Percentiles rank a stretch among this genome's conserved stretches.
Conservation (phyloP, 768 basidiomycete species). For the Stropharia rugosoannulata region DNA sequence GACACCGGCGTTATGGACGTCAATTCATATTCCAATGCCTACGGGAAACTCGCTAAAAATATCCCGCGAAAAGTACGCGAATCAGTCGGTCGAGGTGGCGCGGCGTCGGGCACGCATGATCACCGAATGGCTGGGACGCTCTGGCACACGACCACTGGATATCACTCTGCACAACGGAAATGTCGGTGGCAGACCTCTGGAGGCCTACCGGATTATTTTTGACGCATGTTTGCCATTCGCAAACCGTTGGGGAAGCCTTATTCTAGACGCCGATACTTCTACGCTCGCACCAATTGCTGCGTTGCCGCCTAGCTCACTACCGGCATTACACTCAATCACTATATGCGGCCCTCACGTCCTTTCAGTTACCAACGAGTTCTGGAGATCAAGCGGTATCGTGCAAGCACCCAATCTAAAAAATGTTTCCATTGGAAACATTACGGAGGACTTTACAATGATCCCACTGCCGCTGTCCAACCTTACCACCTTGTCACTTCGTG, state of each 20-base stretch:
- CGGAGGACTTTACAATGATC: slow-evolving; percentile 1
- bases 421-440: background rate
- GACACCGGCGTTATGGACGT: slow-evolving; percentile 17
- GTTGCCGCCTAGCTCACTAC: background rate
- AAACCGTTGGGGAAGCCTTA: background rate
- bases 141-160: background rate
- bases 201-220: background rate
- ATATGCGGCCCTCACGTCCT: background rate
- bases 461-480: background rate
- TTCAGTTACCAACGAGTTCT: background rate
- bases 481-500: background rate
- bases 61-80: background rate
- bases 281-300: background rate
- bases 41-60: background rate
- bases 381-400: background rate
- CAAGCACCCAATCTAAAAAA: background rate
- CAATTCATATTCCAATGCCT: slow-evolving; percentile 17
- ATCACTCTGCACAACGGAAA: background rate
- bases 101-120: background rate
- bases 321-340: background rate
- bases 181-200: background rate
- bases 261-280: background rate
- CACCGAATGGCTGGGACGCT: background rate
- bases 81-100: background rate
- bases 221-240: background rate